phyloP scores from a whole-genome alignment of 768 basidiomycete species.

The Rhizopogon salebrosus region DNA sequence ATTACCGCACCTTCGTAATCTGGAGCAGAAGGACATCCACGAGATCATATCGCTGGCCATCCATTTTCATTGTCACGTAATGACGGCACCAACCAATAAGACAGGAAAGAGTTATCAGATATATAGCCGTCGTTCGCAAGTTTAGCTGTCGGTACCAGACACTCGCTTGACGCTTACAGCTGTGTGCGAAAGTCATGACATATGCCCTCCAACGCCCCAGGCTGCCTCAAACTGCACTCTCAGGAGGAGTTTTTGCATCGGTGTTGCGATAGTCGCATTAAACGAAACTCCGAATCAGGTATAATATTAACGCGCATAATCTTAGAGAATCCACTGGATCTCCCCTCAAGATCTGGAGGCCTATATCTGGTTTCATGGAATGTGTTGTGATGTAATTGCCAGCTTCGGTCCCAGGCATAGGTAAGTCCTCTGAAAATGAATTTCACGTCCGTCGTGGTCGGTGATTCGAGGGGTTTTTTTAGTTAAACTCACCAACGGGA shows the following conservation, averaged over 20 bases:
- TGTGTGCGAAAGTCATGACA: not conserved
- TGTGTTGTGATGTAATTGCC: not conserved
- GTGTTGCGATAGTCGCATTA: not conserved
- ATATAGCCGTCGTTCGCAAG: not conserved
- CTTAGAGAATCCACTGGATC: not conserved
- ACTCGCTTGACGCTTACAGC: not conserved
- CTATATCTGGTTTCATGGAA: not conserved
- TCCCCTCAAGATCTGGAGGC: not conserved
- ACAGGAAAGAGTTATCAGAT: not conserved
- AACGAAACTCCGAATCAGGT: not conserved
- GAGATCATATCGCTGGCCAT: slow-evolving; percentile 2
- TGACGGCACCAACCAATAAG: slow-evolving; percentile 3
- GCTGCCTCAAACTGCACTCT: not conserved
- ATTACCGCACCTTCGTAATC: slow-evolving; percentile 13
- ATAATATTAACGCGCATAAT: not conserved
- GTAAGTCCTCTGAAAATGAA: not conserved
- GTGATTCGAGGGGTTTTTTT: not conserved
- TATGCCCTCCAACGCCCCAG: not conserved
- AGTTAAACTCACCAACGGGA: not conserved
- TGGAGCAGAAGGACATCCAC: slow-evolving; percentile 2
- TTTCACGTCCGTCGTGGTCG: not conserved
- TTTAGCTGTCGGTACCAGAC: not conserved
- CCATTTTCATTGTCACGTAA: slow-evolving; percentile 13
- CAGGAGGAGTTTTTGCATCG: no score
- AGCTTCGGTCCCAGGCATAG: not conserved